Conservation (phyloP, 106 monocot genomes). For the Phalaenopsis equestris region DNA sequence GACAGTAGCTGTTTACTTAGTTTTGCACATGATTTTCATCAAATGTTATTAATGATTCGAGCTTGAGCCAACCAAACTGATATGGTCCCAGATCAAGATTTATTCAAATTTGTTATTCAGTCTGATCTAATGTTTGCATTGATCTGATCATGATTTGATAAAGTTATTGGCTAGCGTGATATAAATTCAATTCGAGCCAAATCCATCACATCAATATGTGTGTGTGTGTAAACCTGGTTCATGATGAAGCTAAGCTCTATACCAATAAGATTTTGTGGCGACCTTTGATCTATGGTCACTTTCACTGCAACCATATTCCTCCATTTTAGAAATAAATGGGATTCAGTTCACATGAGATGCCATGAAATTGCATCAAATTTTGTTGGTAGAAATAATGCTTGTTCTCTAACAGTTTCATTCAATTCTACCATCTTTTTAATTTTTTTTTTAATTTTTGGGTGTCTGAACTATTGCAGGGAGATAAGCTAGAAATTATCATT, state of each 20-base stretch:
- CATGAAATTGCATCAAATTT: too few relatives aligned
- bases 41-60: neutral
- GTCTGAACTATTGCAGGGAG: slow-evolving; percentile 51
- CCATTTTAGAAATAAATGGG: neutral
- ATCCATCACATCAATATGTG: neutral
- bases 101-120: too few relatives aligned
- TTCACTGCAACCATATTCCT: neutral
- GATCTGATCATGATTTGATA: too few relatives aligned
- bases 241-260: neutral
- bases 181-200: neutral
- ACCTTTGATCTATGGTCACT: neutral
- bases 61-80: neutral
- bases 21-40: neutral
- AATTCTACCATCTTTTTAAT: neutral
- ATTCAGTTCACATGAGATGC: neutral
- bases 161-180: neutral
- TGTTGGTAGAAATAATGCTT: too few relatives aligned
- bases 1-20: too few relatives aligned
- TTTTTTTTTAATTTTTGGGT: neutral
- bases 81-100: neutral
- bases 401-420: too few relatives aligned
- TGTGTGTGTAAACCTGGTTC: too few relatives aligned
- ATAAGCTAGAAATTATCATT: slow-evolving; percentile 75
- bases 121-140: too few relatives aligned
- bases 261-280: neutral